A percentile compares a stretch with the other conserved stretches of the same genome.
These are phyloP conservation scores for Monosporascus cannonballus DNA, from an alignment of 2,329 filamentous ascomycete species.

Conservation along the genomic window DNA sequence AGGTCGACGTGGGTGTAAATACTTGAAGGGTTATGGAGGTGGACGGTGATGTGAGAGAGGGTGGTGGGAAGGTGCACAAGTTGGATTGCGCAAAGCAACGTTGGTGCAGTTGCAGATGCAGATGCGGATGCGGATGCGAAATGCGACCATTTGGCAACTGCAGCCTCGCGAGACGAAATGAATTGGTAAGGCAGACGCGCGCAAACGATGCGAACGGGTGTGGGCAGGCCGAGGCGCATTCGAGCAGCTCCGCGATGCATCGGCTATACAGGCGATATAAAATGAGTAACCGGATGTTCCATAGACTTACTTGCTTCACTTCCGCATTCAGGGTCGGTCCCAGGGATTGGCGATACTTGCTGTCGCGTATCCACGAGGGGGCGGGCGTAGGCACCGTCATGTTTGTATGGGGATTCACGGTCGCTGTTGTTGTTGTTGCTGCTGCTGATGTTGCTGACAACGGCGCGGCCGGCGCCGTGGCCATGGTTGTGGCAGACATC, in stretches of 20 bases:
- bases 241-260: neutral
- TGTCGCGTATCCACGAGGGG: conserved; percentile 35
- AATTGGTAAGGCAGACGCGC: neutral
- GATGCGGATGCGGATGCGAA: neutral
- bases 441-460: neutral
- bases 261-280: neutral
- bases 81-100: too few species aligned
- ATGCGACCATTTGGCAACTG: neutral
- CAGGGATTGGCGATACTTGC: conserved; percentile 59
- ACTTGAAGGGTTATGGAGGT: too few species aligned
- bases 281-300: neutral
- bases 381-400: neutral
- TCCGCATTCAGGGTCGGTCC: conserved; percentile 55
- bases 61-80: too few species aligned
- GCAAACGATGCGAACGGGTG: conserved; percentile 2
- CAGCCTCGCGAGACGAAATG: neutral
- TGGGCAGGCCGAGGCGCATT: neutral
- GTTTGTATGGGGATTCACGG: neutral
- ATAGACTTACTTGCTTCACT: conserved; percentile 58
- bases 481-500: neutral
- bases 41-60: too few species aligned
- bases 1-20: too few species aligned
- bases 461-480: neutral
- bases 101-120: neutral
- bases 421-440: neutral